Base-by-base conservation (phyloP, 2,329 filamentous ascomycete genomes). In the Xylaria sp. region DNA sequence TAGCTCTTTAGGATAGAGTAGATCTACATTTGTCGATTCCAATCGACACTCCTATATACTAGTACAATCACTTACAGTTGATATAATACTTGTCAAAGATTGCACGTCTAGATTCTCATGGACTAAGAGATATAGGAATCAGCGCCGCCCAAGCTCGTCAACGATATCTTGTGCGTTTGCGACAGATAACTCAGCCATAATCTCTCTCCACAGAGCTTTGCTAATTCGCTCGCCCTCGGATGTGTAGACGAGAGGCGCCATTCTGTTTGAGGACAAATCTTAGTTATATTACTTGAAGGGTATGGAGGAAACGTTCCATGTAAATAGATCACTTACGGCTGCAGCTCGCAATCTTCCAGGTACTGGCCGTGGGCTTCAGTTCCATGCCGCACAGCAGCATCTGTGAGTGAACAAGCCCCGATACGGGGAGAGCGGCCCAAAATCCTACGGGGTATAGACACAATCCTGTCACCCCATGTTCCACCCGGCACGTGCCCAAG, bases 311-410 rank as follows among this genome's bases (percentile, higher is more conserved):
- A 33, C 4, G 31, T 9, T 5, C 9, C 4, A 5, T 33, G 31
- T 9, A 4, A 4, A 33, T 25, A 25, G 44, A 13, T 22, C 20
- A 15, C 47, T 51, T 39, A 71, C 68, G 71, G 67, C 15, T 49
- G 50, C 7, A 73, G 7, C 29, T 67, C 61, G 11, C 67, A 33
- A 13, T 67, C 67, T 13, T 66, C 69, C 7, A 73, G 4, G 11
- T 68, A 71, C 15, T 73, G 66, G 1, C 70, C 68, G 45, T 71
- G 71, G 5, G 61, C 50, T 11, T 47, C 56, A 10, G 50, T n/a
- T 1, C 56, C 65, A 6, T 66, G 63, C 6, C 50, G 59, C 1
- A 66, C 63, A 5, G 65, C 66, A 1, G 65, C 69, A 20, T 71
- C 55, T 7, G 63, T 49, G 5, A 73, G 15, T 2, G 42, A 31